Conservation (phyloP, 2,329 filamentous ascomycete genomes). For the Fusarium sublunatum region DNA sequence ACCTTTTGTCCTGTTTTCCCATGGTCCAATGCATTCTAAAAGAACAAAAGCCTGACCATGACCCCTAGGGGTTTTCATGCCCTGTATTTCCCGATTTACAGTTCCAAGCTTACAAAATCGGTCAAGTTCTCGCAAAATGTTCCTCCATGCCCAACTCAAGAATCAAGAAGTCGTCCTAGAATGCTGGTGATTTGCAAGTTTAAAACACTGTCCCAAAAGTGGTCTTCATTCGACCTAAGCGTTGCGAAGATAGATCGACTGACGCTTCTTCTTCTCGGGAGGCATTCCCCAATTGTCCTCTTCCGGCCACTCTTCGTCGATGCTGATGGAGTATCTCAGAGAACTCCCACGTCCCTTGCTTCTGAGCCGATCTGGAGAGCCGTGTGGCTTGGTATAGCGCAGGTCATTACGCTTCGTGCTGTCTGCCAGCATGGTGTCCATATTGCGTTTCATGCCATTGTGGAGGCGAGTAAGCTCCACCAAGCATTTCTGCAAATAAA, state of each 20-base stretch:
- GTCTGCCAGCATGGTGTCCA: not conserved
- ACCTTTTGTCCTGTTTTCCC: not conserved
- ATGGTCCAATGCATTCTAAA: not conserved
- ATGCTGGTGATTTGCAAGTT: not conserved
- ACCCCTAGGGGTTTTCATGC: not conserved
- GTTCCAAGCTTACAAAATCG: not conserved
- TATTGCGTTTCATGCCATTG: not conserved
- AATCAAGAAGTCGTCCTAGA: not conserved
- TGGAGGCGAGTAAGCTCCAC: constrained; percentile 10
- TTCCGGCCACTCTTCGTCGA: constrained; percentile 34
- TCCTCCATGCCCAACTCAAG: not conserved
- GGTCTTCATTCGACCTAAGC: not conserved
- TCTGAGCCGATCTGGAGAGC: constrained; percentile 17
- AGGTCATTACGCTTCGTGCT: not conserved
- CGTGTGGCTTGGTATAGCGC: not conserved
- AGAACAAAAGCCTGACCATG: not conserved
- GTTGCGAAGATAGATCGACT: constrained; percentile 10
- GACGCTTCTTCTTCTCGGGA: constrained; percentile 1
- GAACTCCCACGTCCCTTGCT: constrained; percentile 42
- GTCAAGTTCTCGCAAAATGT: not conserved
- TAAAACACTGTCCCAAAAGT: not conserved
- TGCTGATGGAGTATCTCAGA: constrained; percentile 24
- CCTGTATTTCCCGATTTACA: not conserved
- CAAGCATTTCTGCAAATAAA: constrained; percentile 13
- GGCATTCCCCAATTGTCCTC: constrained; percentile 29